Evolutionary conservation across 305 asterid species (phyloP).

Genomic region (Rubia tinctorum): DNA sequence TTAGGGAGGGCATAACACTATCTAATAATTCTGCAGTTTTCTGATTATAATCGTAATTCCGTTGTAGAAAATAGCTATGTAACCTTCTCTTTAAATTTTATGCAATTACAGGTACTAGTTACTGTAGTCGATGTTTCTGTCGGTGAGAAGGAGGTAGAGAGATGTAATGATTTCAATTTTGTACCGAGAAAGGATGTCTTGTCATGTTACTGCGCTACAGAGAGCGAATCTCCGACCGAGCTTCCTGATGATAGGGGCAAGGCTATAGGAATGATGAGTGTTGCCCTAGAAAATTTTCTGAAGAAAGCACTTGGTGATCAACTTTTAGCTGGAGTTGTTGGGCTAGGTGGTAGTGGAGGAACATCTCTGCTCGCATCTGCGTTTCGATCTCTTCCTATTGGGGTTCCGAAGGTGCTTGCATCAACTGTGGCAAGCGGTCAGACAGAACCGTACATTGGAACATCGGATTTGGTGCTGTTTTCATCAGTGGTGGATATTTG

Average conservation of each 20-base stretch:
- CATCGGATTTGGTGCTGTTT: slow-evolving; percentile 88
- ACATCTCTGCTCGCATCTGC: slow-evolving; percentile 84
- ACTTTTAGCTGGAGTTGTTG: slow-evolving; percentile 70
- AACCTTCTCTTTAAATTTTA: background rate
- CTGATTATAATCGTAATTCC: background rate
- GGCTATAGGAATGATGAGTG: slow-evolving; percentile 65
- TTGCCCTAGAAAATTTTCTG: slow-evolving; percentile 55
- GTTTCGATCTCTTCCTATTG: slow-evolving; percentile 81
- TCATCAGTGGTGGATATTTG: slow-evolving; percentile 97
- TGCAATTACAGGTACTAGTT: slow-evolving; percentile 49
- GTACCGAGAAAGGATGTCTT: slow-evolving; percentile 68
- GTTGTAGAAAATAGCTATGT: background rate
- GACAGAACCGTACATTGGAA: slow-evolving; percentile 85
- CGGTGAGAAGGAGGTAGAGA: slow-evolving; percentile 35
- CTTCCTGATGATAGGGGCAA: slow-evolving; percentile 82
- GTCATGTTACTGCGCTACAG: slow-evolving; percentile 38
- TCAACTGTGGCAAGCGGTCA: slow-evolving; percentile 96
- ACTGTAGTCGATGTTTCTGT: slow-evolving; percentile 79
- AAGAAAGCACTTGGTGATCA: slow-evolving; percentile 35
- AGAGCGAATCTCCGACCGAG: slow-evolving; percentile 23
- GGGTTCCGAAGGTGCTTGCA: slow-evolving; percentile 73
- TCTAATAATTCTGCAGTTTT: background rate
- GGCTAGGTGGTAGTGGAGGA: slow-evolving; percentile 98
- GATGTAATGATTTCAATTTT: slow-evolving; percentile 55
- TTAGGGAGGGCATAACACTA: background rate